Conservation (phyloP, 176 grass and related monocot genomes). For the Paspalum notatum region DNA sequence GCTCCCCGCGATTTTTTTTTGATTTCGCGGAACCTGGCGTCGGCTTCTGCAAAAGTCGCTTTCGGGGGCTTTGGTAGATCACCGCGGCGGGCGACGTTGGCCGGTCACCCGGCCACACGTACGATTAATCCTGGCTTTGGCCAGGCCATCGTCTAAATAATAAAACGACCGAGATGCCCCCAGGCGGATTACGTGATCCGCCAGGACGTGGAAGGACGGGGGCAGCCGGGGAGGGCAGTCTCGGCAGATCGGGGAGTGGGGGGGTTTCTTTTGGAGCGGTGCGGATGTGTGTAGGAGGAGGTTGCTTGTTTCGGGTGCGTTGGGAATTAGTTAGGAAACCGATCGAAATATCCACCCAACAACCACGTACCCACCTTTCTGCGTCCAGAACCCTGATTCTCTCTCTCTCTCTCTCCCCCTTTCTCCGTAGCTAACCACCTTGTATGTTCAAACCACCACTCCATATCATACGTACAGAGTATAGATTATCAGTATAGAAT, state of each 20-base stretch:
- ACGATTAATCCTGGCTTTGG: too few species aligned
- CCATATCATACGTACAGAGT: not conserved
- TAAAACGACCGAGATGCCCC: conserved; percentile 27
- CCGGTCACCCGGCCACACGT: conserved; percentile 40
- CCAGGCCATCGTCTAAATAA: not conserved
- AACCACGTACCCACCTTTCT: conserved; percentile 46
- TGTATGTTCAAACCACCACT: conserved; percentile 9
- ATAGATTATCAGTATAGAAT: not conserved
- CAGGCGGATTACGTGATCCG: not conserved
- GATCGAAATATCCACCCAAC: conserved; percentile 55
- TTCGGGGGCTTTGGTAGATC: conserved; percentile 26
- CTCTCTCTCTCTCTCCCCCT: too few species aligned
- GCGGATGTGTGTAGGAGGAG: not conserved
- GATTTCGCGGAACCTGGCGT: not conserved
- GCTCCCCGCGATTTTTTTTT: not conserved
- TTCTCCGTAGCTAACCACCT: not conserved
- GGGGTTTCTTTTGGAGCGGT: not conserved
- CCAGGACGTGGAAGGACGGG: not conserved
- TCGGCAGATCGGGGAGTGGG: not conserved
- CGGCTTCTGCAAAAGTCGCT: conserved; percentile 33
- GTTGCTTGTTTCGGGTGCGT: conserved; percentile 47
- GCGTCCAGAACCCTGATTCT: not conserved
- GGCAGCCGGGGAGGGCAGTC: not conserved
- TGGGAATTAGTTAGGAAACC: conserved; percentile 60
- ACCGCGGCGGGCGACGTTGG: conserved; percentile 23